Percentiles rank a stretch among this genome's conserved stretches.
Evolutionary conservation across 106 monocot species (phyloP).

Genomic region (Vanilla planifolia): DNA sequence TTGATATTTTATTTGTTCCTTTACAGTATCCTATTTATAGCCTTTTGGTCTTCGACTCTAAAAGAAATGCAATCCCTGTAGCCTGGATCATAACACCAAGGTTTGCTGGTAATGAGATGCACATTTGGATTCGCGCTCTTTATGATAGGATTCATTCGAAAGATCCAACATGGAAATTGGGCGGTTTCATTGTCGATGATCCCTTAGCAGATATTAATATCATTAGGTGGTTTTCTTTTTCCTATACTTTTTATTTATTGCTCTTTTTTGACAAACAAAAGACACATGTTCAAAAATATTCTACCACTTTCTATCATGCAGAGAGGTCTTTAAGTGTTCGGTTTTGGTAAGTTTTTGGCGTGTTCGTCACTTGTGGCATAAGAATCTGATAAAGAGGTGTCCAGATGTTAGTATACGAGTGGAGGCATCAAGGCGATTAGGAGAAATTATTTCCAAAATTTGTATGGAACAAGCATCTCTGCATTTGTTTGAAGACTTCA

Average conservation of each 20-base stretch:
- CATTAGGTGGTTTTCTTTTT: conserved; percentile 48
- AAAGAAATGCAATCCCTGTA: conserved; percentile 84
- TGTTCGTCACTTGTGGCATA: conserved; percentile 78
- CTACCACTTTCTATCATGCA: conserved; percentile 15
- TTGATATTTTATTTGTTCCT: conserved; percentile 16
- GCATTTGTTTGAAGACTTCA: conserved; percentile 46
- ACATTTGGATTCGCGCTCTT: conserved; percentile 78
- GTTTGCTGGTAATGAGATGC: conserved; percentile 48
- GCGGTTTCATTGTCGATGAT: conserved; percentile 90
- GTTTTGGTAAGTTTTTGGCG: conserved; percentile 85
- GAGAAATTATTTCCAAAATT: conserved; percentile 42
- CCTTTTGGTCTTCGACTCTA: conserved; percentile 76
- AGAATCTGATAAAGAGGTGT: conserved; percentile 66
- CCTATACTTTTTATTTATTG: not conserved
- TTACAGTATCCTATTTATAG: conserved; percentile 80
- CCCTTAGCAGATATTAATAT: conserved; percentile 57
- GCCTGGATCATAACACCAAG: conserved; percentile 86
- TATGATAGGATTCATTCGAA: conserved; percentile 79
- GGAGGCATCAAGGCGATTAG: conserved; percentile 51
- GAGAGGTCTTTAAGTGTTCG: conserved; percentile 82
- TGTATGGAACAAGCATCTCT: conserved; percentile 47
- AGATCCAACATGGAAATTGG: conserved; percentile 94
- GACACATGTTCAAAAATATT: not conserved
- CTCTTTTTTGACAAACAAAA: no score
- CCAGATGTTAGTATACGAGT: conserved; percentile 30